These are phyloP conservation scores for Leccinum obscurum DNA, from an alignment of 768 basidiomycete genomes.

Conservation along the genomic window DNA sequence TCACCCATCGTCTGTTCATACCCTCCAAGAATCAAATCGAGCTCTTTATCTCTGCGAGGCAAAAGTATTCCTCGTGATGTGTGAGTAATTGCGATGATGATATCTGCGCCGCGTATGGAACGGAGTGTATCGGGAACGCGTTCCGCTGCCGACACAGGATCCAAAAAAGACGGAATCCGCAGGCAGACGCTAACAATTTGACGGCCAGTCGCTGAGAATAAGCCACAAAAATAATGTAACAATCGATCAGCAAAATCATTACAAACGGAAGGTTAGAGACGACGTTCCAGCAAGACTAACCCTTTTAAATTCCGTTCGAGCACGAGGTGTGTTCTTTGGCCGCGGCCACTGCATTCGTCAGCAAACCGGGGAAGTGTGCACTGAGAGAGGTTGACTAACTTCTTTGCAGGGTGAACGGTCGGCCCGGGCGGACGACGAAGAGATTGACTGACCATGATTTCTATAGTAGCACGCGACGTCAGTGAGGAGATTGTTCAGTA, in stretches of 20 bases:
- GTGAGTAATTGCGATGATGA: constrained; percentile 13
- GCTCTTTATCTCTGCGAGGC: background rate
- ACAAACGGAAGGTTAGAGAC: background rate
- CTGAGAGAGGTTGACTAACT: background rate
- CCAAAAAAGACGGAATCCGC: constrained; percentile 4
- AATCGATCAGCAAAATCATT: background rate
- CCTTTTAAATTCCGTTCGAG: constrained; percentile 5
- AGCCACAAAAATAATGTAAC: background rate
- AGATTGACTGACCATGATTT: constrained; percentile 6
- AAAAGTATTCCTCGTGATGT: constrained; percentile 13
- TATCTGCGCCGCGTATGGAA: background rate
- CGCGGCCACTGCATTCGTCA: constrained; percentile 9
- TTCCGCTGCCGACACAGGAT: constrained; percentile 12
- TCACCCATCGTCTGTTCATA: too few relatives aligned
- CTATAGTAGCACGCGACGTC: constrained; percentile 7
- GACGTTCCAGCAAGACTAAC: constrained; percentile 15
- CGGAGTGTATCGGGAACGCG: constrained; percentile 6
- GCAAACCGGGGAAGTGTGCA: constrained; percentile 12
- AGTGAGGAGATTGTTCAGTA: constrained; percentile 12
- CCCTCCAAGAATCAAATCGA: constrained; percentile 9
- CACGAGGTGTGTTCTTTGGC: constrained; percentile 8
- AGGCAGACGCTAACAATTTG: constrained; percentile 12
- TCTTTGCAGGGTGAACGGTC: background rate
- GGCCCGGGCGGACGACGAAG: background rate
- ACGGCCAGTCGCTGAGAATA: constrained; percentile 2